Evolutionary conservation across 2,329 filamentous ascomycete genomes (phyloP).

Genomic region (Kalmusia sp.): DNA sequence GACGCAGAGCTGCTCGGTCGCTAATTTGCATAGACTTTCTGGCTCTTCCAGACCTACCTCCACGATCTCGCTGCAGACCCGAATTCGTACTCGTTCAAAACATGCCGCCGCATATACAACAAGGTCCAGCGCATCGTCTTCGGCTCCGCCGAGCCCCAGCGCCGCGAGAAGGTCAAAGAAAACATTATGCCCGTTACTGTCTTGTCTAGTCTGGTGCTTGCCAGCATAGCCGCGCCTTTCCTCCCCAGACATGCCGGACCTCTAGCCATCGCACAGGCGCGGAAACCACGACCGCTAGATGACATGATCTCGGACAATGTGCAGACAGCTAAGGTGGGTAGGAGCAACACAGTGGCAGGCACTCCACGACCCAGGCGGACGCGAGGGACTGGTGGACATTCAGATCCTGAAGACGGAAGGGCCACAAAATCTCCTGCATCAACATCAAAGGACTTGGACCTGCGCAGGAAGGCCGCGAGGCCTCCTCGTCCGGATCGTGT

Average conservation of each 20-base stretch:
- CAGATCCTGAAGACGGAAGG: constrained; percentile 45
- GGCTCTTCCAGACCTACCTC: constrained; percentile 88
- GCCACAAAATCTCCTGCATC: constrained; percentile 48
- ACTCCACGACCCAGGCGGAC: constrained; percentile 52
- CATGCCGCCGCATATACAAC: constrained; percentile 83
- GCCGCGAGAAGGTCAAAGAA: constrained; percentile 79
- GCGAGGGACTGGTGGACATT: constrained; percentile 45
- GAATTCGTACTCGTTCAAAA: constrained; percentile 79
- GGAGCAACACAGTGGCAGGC: constrained; percentile 73
- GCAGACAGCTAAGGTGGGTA: constrained; percentile 63
- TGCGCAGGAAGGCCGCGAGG: constrained; percentile 35
- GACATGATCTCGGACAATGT: constrained; percentile 67
- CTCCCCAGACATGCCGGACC: constrained; percentile 81
- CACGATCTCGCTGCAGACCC: constrained; percentile 80
- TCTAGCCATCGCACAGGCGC: constrained; percentile 80
- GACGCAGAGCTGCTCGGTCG: constrained; percentile 24
- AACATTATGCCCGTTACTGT: constrained; percentile 82
- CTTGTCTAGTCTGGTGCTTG: constrained; percentile 79
- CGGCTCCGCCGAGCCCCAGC: constrained; percentile 72
- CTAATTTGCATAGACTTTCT: constrained; percentile 72
- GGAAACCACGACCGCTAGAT: constrained; percentile 71
- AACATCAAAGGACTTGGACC: constrained; percentile 27
- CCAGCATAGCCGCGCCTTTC: constrained; percentile 75
- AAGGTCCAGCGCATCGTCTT: constrained; percentile 90
- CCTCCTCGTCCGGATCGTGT: constrained; percentile 27